Evolutionary conservation across 768 basidiomycete genomes (phyloP).

Genomic region (Butyriboletus loyo): DNA sequence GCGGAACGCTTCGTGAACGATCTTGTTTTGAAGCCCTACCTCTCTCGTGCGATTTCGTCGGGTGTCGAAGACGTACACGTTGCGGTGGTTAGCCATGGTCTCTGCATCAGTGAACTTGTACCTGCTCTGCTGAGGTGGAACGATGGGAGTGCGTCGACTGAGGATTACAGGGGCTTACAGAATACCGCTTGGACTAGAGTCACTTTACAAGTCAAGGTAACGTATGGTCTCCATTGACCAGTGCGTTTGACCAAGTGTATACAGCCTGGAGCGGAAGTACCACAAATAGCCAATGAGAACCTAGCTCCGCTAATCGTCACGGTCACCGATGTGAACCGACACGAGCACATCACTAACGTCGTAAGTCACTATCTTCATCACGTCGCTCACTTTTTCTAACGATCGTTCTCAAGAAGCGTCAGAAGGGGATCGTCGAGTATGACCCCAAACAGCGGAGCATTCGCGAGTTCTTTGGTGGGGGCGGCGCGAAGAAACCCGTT

Average conservation of each 20-base stretch:
- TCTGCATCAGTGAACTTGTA: constrained; percentile 63
- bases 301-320: constrained; percentile 38
- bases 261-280: constrained; percentile 30
- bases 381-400: not conserved
- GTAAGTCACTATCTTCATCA: constrained; percentile 38
- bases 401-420: constrained; percentile 48
- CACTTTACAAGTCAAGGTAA: constrained; percentile 47
- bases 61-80: constrained; percentile 46
- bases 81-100: constrained; percentile 72
- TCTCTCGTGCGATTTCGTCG: constrained; percentile 42
- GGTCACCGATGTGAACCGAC: constrained; percentile 51
- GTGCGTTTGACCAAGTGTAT: constrained; percentile 3
- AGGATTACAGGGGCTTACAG: constrained; percentile 46
- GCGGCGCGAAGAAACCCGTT: constrained; percentile 7
- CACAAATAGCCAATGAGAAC: constrained; percentile 18
- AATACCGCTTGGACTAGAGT: constrained; percentile 73
- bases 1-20: constrained; percentile 51
- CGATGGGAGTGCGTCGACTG: constrained; percentile 26
- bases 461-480: constrained; percentile 63
- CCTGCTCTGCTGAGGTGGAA: constrained; percentile 47
- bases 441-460: constrained; percentile 78
- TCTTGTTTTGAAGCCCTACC: constrained; percentile 50
- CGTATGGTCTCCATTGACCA: not conserved
- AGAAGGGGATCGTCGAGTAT: constrained; percentile 74
- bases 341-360: constrained; percentile 53